Percentiles rank a stretch among this genome's conserved stretches.
Conservation (phyloP, 1,284 basidiomycete genomes). For the Phaffia rhodozyma region DNA sequence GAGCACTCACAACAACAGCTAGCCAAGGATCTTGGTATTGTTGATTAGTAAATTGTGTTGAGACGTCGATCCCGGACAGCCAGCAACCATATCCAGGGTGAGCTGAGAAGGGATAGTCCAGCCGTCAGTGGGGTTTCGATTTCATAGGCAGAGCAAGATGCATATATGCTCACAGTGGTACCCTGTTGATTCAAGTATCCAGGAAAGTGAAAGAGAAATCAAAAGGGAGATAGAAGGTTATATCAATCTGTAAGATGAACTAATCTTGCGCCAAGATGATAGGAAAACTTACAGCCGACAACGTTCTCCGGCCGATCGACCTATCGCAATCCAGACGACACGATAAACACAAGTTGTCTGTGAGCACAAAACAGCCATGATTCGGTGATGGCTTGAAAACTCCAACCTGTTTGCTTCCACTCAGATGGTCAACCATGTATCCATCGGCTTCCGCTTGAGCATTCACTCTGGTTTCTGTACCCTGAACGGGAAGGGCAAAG, state of each 20-base stretch:
- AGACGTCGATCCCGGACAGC: constrained; percentile 92
- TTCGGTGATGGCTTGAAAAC: constrained; percentile 19
- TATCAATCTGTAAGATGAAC: background rate
- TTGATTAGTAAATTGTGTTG: constrained; percentile 90
- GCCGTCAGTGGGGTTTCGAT: background rate
- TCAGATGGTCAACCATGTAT: constrained; percentile 92
- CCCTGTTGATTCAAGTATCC: background rate
- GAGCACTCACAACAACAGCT: constrained; percentile 73
- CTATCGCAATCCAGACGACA: background rate
- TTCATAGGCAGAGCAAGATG: background rate
- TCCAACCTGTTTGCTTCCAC: constrained; percentile 62
- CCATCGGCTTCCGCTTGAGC: constrained; percentile 93
- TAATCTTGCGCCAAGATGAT: background rate
- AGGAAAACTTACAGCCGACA: constrained; percentile 10
- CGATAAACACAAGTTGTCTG: background rate
- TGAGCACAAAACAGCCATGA: background rate
- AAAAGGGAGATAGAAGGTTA: background rate
- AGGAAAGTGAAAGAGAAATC: background rate
- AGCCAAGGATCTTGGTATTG: constrained; percentile 92
- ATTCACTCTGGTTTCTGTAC: constrained; percentile 97
- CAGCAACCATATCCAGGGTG: constrained; percentile 97
- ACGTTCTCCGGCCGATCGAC: constrained; percentile 16
- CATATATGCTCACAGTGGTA: constrained; percentile 13
- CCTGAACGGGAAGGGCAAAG: constrained; percentile 92
- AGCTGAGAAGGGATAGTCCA: constrained; percentile 18